These are phyloP conservation scores for Kodamaea sp. DNA, from an alignment of 1,139 yeast species.

Conservation along the genomic window DNA sequence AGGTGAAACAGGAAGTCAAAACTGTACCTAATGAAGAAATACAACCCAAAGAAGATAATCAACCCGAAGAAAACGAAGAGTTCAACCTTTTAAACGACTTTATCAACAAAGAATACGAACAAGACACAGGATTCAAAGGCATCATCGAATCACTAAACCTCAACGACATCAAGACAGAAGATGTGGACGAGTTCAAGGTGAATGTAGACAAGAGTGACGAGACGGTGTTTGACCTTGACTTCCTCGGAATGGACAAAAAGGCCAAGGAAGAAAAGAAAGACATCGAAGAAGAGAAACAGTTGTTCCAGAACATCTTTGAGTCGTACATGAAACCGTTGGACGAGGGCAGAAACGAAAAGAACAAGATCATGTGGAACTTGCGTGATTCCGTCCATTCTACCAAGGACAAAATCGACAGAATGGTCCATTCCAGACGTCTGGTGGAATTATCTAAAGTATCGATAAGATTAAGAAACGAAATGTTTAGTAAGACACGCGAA, in stretches of 20 bases:
- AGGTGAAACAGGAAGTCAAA: not conserved
- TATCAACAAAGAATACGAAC: slow-evolving; percentile 13
- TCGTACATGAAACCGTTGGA: slow-evolving; percentile 21
- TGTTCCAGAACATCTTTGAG: slow-evolving; percentile 28
- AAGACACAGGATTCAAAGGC: slow-evolving; percentile 6
- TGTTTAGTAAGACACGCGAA: slow-evolving; percentile 19
- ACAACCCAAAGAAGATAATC: not conserved
- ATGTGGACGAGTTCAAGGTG: slow-evolving; percentile 5
- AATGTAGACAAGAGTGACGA: slow-evolving; percentile 20
- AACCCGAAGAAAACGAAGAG: slow-evolving; percentile 6
- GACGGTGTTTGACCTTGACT: slow-evolving; percentile 17
- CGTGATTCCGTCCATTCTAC: slow-evolving; percentile 13
- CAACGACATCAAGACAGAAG: slow-evolving; percentile 4
- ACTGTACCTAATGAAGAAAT: not conserved
- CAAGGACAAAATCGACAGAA: slow-evolving; percentile 13
- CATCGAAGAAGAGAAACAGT: slow-evolving; percentile 23
- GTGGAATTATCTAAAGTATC: slow-evolving; percentile 15
- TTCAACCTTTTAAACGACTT: slow-evolving; percentile 15
- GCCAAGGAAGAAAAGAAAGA: slow-evolving; percentile 9
- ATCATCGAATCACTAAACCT: slow-evolving; percentile 8
- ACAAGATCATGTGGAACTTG: slow-evolving; percentile 9
- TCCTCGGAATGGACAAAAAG: slow-evolving; percentile 12
- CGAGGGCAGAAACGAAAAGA: slow-evolving; percentile 7
- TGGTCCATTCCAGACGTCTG: slow-evolving; percentile 8
- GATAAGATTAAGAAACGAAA: slow-evolving; percentile 14